Base-by-base conservation (phyloP, 148 eudicot genomes). In the Cornus florida region DNA sequence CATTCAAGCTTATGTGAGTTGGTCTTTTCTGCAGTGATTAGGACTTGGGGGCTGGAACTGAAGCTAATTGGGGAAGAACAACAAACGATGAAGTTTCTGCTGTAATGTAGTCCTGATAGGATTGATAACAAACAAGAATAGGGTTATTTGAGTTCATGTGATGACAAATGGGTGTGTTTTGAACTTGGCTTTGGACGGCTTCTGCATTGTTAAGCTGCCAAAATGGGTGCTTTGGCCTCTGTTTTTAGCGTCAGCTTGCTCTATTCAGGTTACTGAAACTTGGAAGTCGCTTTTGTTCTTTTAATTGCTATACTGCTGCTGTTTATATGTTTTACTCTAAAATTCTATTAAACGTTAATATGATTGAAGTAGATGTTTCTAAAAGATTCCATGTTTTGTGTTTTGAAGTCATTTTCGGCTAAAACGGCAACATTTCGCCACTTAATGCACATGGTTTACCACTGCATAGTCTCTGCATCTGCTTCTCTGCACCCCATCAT, bases 231-330 rank as follows among this genome's bases (percentile, higher is more conserved):
- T 82, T 73, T 75, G 74, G 78, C 77, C 67, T 83, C 73, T 70
- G 48, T 33, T 67, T 77, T 71, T 66, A 28, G 76, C 77, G n/a
- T 69, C 84, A 38, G 76, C 75, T 83, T 74, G 80, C 72, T 83
- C 79, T 75, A 71, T 85, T 62, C 82, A 32, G 77, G 70, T 75
- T 75, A 56, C 75, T 72, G 64, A 78, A 79, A 57, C 71, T 64
- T 77, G 80, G 87, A 89, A 88, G 92, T 89, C 81, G 76, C 70
- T 85, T 69, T 78, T 71, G 77, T 79, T 78, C 76, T 83, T 66
- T 79, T 11, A 73, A 28, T 70, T 80, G 78, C 60, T 59, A 69
- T 78, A 50, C 73, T 75, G 68, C 48, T 59, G 48, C 75, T 77
- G 33, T 73, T 53, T 77, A 22, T 81, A 17, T 80, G 32, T 48